Base-by-base conservation (phyloP, 768 basidiomycete species). In the Lentinula sp. region DNA sequence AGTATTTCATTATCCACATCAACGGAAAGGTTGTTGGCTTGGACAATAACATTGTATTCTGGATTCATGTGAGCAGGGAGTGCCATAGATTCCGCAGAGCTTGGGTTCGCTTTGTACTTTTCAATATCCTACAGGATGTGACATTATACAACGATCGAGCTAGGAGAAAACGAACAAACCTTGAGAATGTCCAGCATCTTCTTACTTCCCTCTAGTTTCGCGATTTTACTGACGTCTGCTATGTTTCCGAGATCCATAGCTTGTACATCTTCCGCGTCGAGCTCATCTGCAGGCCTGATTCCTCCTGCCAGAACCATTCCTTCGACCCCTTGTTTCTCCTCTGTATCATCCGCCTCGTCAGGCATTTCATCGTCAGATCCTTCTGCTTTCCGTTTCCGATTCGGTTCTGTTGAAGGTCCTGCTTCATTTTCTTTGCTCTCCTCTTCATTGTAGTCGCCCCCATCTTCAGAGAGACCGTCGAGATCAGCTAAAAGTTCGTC, bases 1-100 rank as follows among this genome's bases (percentile, higher is more conserved):
- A 99, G 80, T 59, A 98, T 93, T 73, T 99, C 97, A 67, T 99
- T 99, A 75, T 99, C 97, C 5, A 98, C 87, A 68, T 99, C 97
- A 46, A 99, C 97, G 1, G 95, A 93, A 61, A 98, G 78, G 73
- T 99, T 99, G 78, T 99, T 99, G 28, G 97, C 93, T 66, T 94
- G 88, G 4, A 99, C 97, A 67, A 98, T 98, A 63, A 98, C 80
- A 63, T 88, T 86, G 76, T 99, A 99, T 73, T 99, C 97, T 1
- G 94, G 92, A 70, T 96, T 95, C 63, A 94, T 80, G 70, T 93
- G 91, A 1, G 91, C 87, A 23, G 89, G 88, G 37, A 89, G 76
- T 1, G 87, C 79, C 79, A 93, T 91, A 42, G 87, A 83, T 63
- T 92, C 88, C 31, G 86, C 82, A 4, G 91, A 82, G 37, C 89